Conservation (phyloP, 208 protist species). For the Acanthamoeba triangularis region DNA sequence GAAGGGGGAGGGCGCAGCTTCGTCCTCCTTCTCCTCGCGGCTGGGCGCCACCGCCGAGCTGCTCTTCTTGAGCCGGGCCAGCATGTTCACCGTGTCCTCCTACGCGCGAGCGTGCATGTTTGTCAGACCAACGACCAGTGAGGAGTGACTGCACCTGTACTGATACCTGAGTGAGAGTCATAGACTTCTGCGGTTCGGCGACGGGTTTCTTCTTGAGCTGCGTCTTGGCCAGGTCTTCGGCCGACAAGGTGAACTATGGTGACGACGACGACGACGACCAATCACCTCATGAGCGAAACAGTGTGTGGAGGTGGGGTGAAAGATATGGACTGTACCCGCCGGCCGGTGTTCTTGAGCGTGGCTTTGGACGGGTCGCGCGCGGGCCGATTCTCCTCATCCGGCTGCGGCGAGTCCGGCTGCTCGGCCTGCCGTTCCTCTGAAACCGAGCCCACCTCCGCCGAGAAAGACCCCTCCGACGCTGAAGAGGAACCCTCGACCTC, state of each 20-base stretch:
- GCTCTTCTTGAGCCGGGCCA: not conserved
- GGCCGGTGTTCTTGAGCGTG: not conserved
- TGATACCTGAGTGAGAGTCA: not conserved
- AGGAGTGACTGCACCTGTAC: no score
- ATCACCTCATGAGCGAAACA: not conserved
- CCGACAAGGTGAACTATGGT: not conserved
- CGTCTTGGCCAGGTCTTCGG: not conserved
- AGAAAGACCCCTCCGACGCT: not conserved
- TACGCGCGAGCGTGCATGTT: not conserved
- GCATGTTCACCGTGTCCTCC: not conserved
- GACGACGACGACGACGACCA: not conserved
- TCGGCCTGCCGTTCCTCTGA: no score
- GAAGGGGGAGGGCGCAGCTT: not conserved
- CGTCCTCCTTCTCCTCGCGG: not conserved
- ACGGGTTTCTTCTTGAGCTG: not conserved
- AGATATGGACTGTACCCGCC: not conserved
- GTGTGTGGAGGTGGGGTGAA: not conserved
- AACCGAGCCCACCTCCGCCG: not conserved
- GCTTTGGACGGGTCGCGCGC: not conserved
- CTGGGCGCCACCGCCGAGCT: not conserved
- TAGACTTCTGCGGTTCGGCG: not conserved
- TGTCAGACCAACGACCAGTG: no score
- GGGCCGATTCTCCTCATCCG: no score
- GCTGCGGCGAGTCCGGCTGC: no score
- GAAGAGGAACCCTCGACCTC: not conserved